Evolutionary conservation across 2,329 filamentous ascomycete species (phyloP).

Genomic region (Phyllosticta citriasiana): DNA sequence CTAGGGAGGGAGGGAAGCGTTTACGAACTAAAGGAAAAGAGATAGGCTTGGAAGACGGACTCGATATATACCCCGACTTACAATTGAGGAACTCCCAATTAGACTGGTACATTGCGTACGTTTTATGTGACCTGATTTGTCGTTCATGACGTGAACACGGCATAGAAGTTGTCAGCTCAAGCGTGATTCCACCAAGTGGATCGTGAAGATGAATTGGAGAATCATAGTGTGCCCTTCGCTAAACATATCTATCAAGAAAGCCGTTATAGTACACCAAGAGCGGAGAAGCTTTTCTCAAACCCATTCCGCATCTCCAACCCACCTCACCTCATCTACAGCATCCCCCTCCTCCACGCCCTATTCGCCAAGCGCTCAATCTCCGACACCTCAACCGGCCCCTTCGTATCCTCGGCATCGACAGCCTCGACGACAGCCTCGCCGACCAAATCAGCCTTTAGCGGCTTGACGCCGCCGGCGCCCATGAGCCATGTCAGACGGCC

Average conservation of each 20-base stretch:
- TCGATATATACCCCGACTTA: too few relatives aligned
- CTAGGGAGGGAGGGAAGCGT: background rate
- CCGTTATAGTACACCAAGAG: too few relatives aligned
- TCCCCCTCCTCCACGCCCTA: slow-evolving; percentile 78
- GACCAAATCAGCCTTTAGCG: slow-evolving; percentile 76
- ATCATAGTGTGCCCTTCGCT: too few relatives aligned
- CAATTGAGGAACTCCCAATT: too few relatives aligned
- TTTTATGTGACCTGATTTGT: background rate
- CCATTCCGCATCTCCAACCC: too few relatives aligned
- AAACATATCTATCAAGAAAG: too few relatives aligned
- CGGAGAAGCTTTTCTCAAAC: too few relatives aligned
- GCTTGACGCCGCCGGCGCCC: slow-evolving; percentile 75
- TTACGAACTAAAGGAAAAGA: background rate
- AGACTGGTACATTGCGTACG: too few relatives aligned
- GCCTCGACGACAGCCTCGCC: slow-evolving; percentile 86
- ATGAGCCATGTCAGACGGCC: slow-evolving; percentile 67
- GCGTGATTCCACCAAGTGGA: too few relatives aligned
- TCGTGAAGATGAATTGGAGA: background rate
- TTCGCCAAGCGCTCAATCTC: slow-evolving; percentile 74
- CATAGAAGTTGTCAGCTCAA: too few relatives aligned
- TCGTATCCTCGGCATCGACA: slow-evolving; percentile 60
- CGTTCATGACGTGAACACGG: background rate
- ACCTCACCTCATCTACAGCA: slow-evolving; percentile 50
- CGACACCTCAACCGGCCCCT: slow-evolving; percentile 66
- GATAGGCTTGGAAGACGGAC: background rate